Evolutionary conservation across 768 basidiomycete species (phyloP).

Genomic region (Lentinula lateritia): DNA sequence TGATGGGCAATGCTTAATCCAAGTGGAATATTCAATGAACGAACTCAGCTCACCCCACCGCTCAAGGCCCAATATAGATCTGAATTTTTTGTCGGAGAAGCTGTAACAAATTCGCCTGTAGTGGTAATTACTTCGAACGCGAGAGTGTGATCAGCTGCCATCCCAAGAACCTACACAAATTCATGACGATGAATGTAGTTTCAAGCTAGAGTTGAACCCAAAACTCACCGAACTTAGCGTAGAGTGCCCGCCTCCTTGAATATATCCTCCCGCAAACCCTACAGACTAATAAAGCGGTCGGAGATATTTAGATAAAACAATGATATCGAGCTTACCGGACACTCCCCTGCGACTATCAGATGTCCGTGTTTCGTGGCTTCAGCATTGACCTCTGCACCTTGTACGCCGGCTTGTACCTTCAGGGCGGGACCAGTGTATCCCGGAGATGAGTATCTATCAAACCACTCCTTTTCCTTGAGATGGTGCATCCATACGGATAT

Average conservation of each 20-base stretch:
- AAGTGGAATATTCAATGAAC: neutral
- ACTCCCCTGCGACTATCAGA: conserved; percentile 10
- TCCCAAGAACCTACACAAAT: conserved; percentile 5
- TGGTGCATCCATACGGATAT: conserved; percentile 12
- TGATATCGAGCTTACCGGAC: neutral
- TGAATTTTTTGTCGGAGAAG: conserved; percentile 24
- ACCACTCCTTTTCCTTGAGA: conserved; percentile 7
- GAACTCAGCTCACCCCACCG: conserved; percentile 15
- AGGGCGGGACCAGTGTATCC: conserved; percentile 9
- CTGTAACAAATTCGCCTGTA: conserved; percentile 25
- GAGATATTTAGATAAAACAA: neutral
- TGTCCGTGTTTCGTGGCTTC: conserved; percentile 10
- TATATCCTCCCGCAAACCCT: conserved; percentile 32
- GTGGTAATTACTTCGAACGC: conserved; percentile 35
- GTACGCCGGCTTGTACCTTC: conserved; percentile 9
- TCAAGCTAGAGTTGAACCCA: neutral
- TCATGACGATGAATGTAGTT: neutral
- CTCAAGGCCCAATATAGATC: conserved; percentile 37
- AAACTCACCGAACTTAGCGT: conserved; percentile 8
- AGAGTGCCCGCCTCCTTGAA: conserved; percentile 16
- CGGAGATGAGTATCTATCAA: conserved; percentile 7
- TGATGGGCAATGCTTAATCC: neutral
- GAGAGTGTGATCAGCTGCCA: conserved; percentile 21
- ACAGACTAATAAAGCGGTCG: conserved; percentile 17
- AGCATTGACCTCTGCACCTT: conserved; percentile 5